These are phyloP conservation scores for Peniophora sp. DNA, from an alignment of 1,284 basidiomycete genomes.

Conservation along the genomic window DNA sequence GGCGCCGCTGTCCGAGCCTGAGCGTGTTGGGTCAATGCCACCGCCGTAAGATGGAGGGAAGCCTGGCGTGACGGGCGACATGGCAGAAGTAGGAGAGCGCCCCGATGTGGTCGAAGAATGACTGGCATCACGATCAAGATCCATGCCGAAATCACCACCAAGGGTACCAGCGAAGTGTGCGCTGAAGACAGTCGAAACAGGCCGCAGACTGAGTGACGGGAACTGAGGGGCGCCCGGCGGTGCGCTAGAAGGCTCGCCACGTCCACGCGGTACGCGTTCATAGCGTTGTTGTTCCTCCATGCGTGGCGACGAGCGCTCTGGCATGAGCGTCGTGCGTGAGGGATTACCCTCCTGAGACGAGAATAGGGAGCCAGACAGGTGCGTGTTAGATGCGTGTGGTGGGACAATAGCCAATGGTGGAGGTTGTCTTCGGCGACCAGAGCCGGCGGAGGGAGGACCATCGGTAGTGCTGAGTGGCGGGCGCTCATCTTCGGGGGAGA, in stretches of 20 bases:
- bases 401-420: conserved; percentile 9
- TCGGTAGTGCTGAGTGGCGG: neutral
- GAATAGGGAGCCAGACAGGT: conserved; percentile 10
- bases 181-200: conserved; percentile 70
- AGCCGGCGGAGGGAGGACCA: neutral
- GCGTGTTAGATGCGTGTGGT: conserved; percentile 4
- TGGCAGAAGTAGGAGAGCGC: conserved; percentile 14
- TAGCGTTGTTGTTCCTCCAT: conserved; percentile 7
- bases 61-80: conserved; percentile 49
- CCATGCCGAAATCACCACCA: conserved; percentile 21
- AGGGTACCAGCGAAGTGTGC: conserved; percentile 62
- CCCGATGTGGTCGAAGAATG: conserved; percentile 21
- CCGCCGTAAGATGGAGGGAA: conserved; percentile 11
- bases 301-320: neutral
- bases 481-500: conserved; percentile 6
- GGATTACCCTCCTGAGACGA: conserved; percentile 2
- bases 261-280: conserved; percentile 31
- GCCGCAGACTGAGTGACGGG: conserved; percentile 59
- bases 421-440: neutral
- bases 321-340: neutral
- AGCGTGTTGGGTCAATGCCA: conserved; percentile 17
- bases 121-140: conserved; percentile 37
- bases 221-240: conserved; percentile 58
- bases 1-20: conserved; percentile 27
- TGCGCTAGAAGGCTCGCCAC: conserved; percentile 39